Base-by-base conservation (phyloP, 192 early-diverging fungal species). In the Geranomyces variabilis region DNA sequence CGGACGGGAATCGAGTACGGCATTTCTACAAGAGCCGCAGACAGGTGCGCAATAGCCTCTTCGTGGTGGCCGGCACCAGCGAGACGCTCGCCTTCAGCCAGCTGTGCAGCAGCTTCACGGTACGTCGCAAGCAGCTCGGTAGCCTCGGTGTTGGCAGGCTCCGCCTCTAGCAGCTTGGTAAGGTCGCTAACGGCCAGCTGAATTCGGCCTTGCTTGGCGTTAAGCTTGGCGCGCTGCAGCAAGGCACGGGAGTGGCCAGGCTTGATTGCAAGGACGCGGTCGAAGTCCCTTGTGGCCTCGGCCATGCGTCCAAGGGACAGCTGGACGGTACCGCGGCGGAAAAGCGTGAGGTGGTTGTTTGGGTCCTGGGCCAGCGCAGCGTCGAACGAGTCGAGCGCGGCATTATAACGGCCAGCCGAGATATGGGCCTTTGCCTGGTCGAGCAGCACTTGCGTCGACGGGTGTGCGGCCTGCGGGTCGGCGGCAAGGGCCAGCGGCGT, bases 301-400 rank as follows among this genome's bases (percentile, higher is more conserved):
- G 77, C 66, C 59, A 85, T 86, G 44, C 88, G 86, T 56, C 91
- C 93, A 29, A 95, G 67, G 22, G 86, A 85, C 46, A 97, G 77
- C 51, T 94, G 90, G 9, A 91, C 90, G 15, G 91, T 88, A 0
- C 95, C 96, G 53, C 95, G 86, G 75, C 91, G 89, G 75, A 90
- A 96, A 80, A 91, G 93, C n/a, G 89, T 89, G 12, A 93, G 72
- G 66, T 96, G 93, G 83, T 93, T 91, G 51, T 83, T 77, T 12
- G 93, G 91, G 66, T 99, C 94, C 43, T 77, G 74, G 33, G 85
- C 77, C 30, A 91, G 88, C 22, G 90, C 90, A 33, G 81, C 80
- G 69, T 91, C 89, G 58, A 80, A 91, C 43, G 77, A 82, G 19
- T 78, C 73, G 24, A 91, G 65, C 8, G 90, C 90, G 19, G 87